Base-by-base conservation (phyloP, 2,329 filamentous ascomycete genomes). In the Juglanconis sp. region DNA sequence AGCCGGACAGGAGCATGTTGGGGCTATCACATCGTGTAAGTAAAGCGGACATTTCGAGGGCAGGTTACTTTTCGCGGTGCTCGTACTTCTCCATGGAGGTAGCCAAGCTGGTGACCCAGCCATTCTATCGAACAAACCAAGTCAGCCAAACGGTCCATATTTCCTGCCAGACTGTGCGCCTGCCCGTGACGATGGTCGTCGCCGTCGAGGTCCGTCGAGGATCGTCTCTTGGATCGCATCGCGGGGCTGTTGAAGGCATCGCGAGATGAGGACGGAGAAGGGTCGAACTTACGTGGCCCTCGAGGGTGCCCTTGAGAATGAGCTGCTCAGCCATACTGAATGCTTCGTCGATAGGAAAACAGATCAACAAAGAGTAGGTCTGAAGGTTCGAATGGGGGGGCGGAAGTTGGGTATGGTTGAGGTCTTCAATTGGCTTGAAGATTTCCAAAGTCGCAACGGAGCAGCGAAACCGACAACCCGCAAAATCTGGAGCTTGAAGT, bases 1-100 rank as follows among this genome's bases (percentile, higher is more conserved):
- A 92, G 76, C 86, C 94, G 71, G 95, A 99, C 74, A 99, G 88
- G 79, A 99, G 93, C 94, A 99, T 98, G 87, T 99, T 98, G 77
- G 95, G 95, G 90, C 92, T 87, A 71, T 65, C 63, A 53, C 61
- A 67, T 60, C 55, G 55, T 65, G 65, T 69, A 64, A 68, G 69
- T 70, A 62, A 56, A 64, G 59, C 60, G 53, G 34, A 49, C 46
- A 64, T 53, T 63, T 67, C 63, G 52, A 54, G 49, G 61, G 64
- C 49, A 46, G 59, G 53, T 54, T 30, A 40, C 13, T 44, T 42
- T 48, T 60, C 55, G 54, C 50, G 55, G 55, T 58, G 57, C 65
- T 74, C 88, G 77, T 88, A 96, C 92, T 97, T 97, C 90, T 98
- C 94, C 83, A 97, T 90, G 74, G 94, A 97, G 79, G 94, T 98